Evolutionary conservation across 306 rosid species (phyloP), one percentile per base, ranked within the genome.

Genomic region (Begonia masoniana): DNA sequence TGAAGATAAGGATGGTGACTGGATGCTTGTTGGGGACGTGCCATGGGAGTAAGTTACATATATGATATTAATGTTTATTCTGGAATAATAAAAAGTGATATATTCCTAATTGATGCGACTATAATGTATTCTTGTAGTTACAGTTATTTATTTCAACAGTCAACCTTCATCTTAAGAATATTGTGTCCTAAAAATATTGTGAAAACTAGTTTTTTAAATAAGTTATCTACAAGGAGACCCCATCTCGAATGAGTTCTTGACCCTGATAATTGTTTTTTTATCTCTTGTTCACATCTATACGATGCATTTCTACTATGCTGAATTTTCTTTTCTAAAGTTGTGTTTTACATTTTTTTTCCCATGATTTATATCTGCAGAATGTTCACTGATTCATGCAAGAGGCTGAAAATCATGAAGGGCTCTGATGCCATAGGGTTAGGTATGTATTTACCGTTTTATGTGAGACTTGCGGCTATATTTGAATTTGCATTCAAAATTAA

Each of bases 1-100:
- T 11, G 94, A 91, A 68, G 99, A 91, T 66, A 85, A 78, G 69
- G 99, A 91, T 64, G 88, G 93, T 15, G 99, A 91, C 59, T 91
- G 99, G 99, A 91, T 91, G 99, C 99, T 91, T 74, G 99, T 91
- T 49, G 99, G 99, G 68, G 99, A 91, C 74, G 94, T 91, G 13
- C 99, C 93, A 0, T 91, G 99, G 94, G 93, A 76, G 99, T 86
- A 79, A 83, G 93, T 83, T 56, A 31, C 39, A 31, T 6, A 4
- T 31, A 31, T 31, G 8, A 31, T 31, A 31, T 31, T 7, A 41
- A 7, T 13, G 50, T 19, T 4, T 50, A 21, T 10, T 39, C 41
- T 60, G 10, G 26, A 49, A n/a, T 51, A 19, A 15, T 65, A 56
- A 55, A 26, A 54, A 43, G 47, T 51, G 19, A 10, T 9, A n/a